Evolutionary conservation across 2,329 filamentous ascomycete genomes (phyloP).

Genomic region (Venturia pyrina): DNA sequence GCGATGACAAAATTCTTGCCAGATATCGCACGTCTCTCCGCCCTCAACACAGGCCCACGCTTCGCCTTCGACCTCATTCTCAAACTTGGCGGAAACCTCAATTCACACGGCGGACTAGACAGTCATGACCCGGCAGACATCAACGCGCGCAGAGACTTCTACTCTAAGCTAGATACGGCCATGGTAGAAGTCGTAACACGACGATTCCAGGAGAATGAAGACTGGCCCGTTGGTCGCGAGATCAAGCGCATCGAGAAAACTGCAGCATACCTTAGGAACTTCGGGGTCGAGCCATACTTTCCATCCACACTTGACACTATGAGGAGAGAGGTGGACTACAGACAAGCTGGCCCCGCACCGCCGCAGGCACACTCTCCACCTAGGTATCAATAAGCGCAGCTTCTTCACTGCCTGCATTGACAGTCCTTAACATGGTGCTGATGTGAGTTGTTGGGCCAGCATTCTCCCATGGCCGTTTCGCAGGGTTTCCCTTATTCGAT

Average conservation of each 20-base stretch:
- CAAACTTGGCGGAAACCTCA: conserved; percentile 46
- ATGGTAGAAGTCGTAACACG: conserved; percentile 45
- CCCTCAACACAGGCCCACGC: conserved; percentile 35
- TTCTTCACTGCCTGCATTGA: background rate
- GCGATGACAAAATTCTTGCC: conserved; percentile 47
- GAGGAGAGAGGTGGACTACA: conserved; percentile 28
- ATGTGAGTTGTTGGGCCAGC: background rate
- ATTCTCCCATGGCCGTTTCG: too few relatives aligned
- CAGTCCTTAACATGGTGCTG: background rate
- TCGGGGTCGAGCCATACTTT: conserved; percentile 45
- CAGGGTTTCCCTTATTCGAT: too few relatives aligned
- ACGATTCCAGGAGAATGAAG: conserved; percentile 40
- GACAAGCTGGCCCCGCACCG: conserved; percentile 7
- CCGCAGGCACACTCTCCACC: conserved; percentile 11
- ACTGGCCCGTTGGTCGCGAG: conserved; percentile 42
- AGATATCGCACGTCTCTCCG: conserved; percentile 40
- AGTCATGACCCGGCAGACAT: conserved; percentile 37
- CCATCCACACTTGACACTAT: conserved; percentile 41
- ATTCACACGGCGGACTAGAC: conserved; percentile 43
- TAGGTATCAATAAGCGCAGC: conserved; percentile 12
- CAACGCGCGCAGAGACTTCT: conserved; percentile 39
- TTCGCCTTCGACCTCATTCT: conserved; percentile 45
- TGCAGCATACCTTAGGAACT: conserved; percentile 40
- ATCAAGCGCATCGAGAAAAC: conserved; percentile 48
- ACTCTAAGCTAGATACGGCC: conserved; percentile 36